Base-by-base conservation (phyloP, 208 protist species). In the Leishmania braziliensis region DNA sequence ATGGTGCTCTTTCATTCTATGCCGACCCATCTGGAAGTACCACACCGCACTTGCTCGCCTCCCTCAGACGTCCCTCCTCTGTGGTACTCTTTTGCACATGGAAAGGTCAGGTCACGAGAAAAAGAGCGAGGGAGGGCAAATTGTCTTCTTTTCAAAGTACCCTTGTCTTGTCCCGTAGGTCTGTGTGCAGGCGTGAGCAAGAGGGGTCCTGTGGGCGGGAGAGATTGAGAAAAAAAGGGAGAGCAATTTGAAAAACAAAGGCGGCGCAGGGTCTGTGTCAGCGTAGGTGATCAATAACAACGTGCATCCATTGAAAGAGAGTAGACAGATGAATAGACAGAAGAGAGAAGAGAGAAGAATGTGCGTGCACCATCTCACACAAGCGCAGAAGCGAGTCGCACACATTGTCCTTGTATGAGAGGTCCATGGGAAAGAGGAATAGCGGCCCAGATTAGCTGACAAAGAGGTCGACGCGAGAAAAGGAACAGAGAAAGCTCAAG, bases 401-500 rank as follows among this genome's bases (percentile, higher is more conserved):
- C 58, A 53, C 36, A 36, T 18, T 71, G 66, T 33, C 43, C 18
- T 18, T 29, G 43, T 72, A n/a, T 33, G 14, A 29, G 43, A n/a
- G 10, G 43, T 33, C 9, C 23, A 53, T 43, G 4, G 23, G 23
- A 70, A 20, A 70, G 65, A 72, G 23, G 20, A 29, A 23, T 43
- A 43, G 6, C 23, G 46, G 26, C 36, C 36, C 68, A 16, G 46
- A n/a, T 51, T 29, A n/a, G 68, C 39, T 58, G 6, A 72, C 58
- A 66, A 62, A 75, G 5, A 56, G 51, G 56, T 20, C 60, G 20
- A 20, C 5, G 16, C 75, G 33, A 50, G 75, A 68, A 78, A 69
- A 51, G 71, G 81, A 26, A 84, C 33, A 78, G 65, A 70, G 75
- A 71, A 68, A 78, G 39, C 29, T 18, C 29, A 65, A 65, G 50